These are phyloP conservation scores for Aspergillus candidus DNA, from an alignment of 2,329 filamentous ascomycete genomes.

Conservation along the genomic window DNA sequence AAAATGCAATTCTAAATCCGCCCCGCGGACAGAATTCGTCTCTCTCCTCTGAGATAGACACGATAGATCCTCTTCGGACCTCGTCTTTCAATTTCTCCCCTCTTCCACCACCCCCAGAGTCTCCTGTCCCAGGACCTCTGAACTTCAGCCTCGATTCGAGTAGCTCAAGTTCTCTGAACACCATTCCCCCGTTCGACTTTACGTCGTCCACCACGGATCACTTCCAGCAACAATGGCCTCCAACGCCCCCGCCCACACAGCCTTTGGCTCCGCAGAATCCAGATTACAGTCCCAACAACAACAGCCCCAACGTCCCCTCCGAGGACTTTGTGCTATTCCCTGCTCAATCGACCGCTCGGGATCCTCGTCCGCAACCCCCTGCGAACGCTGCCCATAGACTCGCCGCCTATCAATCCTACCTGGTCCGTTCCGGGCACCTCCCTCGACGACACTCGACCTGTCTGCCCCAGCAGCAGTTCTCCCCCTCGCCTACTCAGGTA, in stretches of 20 bases:
- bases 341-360: slow-evolving; percentile 25
- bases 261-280: slow-evolving; percentile 36
- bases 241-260: slow-evolving; percentile 39
- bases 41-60: slow-evolving; percentile 37
- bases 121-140: slow-evolving; percentile 41
- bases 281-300: slow-evolving; percentile 24
- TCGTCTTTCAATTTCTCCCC: slow-evolving; percentile 22
- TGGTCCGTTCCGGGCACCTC: slow-evolving; percentile 29
- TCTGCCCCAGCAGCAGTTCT: slow-evolving; percentile 31
- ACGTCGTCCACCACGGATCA: slow-evolving; percentile 47
- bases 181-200: slow-evolving; percentile 36
- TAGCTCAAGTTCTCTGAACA: slow-evolving; percentile 39
- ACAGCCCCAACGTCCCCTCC: slow-evolving; percentile 26
- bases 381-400: slow-evolving; percentile 35
- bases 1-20: slow-evolving; percentile 40
- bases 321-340: slow-evolving; percentile 45
- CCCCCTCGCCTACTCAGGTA: slow-evolving; percentile 33
- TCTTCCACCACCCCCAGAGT: slow-evolving; percentile 33
- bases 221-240: slow-evolving; percentile 43
- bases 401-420: slow-evolving; percentile 26
- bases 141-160: slow-evolving; percentile 39
- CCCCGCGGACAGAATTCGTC: slow-evolving; percentile 25
- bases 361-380: slow-evolving; percentile 30
- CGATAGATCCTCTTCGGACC: slow-evolving; percentile 32
- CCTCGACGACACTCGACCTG: slow-evolving; percentile 32